Evolutionary conservation across 164 flowering plant genomes (phyloP).

Genomic region (Vitis cinerea): DNA sequence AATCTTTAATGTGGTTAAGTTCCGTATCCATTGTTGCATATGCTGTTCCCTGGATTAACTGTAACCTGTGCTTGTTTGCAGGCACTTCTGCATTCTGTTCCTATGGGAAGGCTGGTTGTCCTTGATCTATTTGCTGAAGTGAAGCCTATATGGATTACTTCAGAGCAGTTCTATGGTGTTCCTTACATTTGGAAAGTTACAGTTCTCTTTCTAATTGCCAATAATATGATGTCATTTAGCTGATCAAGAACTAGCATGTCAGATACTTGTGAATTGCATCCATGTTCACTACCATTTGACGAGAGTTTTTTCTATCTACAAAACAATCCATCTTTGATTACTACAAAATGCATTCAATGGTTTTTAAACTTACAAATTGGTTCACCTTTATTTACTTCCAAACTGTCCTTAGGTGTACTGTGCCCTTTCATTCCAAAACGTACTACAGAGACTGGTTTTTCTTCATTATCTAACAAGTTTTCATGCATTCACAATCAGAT

Average conservation of each 20-base stretch:
- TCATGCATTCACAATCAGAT: too few species aligned
- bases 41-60: conserved; percentile 2
- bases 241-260: neutral
- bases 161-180: conserved; percentile 75
- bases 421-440: too few species aligned
- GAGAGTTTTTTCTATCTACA: neutral
- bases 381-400: too few species aligned
- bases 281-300: neutral
- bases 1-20: neutral
- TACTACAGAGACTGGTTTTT: neutral
- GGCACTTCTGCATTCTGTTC: conserved; percentile 85
- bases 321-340: too few species aligned
- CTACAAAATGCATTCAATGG: too few species aligned
- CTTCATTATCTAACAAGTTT: neutral
- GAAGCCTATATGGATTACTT: conserved; percentile 66
- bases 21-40: neutral
- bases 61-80: conserved; percentile 25
- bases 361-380: too few species aligned
- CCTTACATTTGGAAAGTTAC: conserved; percentile 73
- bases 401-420: too few species aligned
- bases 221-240: neutral
- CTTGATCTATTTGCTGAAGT: conserved; percentile 87
- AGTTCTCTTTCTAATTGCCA: neutral
- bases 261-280: neutral
- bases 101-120: conserved; percentile 65